Percentiles rank a stretch among this genome's conserved stretches.
Conservation (phyloP, 441 rosid genomes). For the Croton laevigatus region DNA sequence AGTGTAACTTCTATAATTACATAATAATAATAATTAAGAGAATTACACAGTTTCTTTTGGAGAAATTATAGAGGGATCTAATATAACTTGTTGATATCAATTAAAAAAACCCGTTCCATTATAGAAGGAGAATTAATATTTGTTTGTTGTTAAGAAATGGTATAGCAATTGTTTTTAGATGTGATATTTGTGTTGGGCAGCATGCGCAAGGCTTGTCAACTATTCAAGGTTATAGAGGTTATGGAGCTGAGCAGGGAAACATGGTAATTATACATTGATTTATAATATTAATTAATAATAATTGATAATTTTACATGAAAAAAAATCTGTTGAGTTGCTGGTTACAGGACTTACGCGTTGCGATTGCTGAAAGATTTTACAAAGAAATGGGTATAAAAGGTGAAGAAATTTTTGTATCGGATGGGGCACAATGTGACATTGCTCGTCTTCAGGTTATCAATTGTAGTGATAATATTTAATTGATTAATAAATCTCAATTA, state of each 20-base stretch:
- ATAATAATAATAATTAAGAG: too few relatives aligned
- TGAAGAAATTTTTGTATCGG: slow-evolving; percentile 71
- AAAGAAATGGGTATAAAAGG: slow-evolving; percentile 41
- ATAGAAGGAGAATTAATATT: too few relatives aligned
- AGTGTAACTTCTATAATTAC: too few relatives aligned
- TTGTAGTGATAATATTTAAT: not conserved
- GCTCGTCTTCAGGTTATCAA: slow-evolving; percentile 64
- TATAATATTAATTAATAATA: too few relatives aligned
- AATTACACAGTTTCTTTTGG: too few relatives aligned
- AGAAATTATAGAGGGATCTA: too few relatives aligned
- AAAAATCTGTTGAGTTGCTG: too few relatives aligned
- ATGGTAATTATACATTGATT: slow-evolving; percentile 26
- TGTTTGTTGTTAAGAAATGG: too few relatives aligned
- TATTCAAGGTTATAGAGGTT: slow-evolving; percentile 43
- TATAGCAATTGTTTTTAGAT: not conserved
- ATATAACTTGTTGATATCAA: too few relatives aligned
- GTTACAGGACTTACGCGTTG: slow-evolving; percentile 47
- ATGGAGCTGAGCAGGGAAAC: slow-evolving; percentile 65
- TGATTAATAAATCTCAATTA: not conserved
- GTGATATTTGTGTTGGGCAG: slow-evolving; percentile 24
- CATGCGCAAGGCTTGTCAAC: slow-evolving; percentile 55
- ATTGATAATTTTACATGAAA: too few relatives aligned
- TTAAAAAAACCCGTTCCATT: too few relatives aligned
- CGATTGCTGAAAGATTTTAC: slow-evolving; percentile 60
- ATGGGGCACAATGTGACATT: slow-evolving; percentile 83